phyloP scores from a whole-genome alignment of 2,329 filamentous ascomycete species.

The Aphanocladium album region DNA sequence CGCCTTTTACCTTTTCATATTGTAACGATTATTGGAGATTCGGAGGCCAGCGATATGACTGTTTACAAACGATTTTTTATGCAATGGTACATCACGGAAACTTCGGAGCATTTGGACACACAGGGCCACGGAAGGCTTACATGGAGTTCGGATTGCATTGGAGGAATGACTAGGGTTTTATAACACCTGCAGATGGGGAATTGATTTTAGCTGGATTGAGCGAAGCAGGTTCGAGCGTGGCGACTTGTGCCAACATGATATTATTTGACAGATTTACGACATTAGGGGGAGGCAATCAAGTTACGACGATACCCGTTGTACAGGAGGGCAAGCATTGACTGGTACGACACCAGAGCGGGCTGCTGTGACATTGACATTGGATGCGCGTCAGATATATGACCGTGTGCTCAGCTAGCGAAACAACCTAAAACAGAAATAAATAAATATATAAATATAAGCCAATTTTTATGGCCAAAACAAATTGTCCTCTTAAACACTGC shows the following conservation, averaged over 20 bases:
- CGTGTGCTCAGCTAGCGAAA: neutral
- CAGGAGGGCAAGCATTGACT: neutral
- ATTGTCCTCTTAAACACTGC: too few relatives aligned
- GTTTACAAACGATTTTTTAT: neutral
- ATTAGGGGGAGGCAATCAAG: neutral
- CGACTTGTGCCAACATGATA: constrained; percentile 6
- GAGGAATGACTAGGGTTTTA: neutral
- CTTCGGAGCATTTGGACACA: constrained; percentile 10
- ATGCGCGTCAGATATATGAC: neutral
- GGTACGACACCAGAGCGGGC: neutral
- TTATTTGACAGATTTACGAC: constrained; percentile 9
- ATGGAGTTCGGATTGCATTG: constrained; percentile 12
- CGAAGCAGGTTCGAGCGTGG: constrained; percentile 8
- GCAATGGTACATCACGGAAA: neutral
- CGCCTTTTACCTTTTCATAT: neutral
- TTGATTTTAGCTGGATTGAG: constrained; percentile 9
- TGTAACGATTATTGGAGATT: constrained; percentile 7
- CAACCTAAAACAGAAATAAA: neutral
- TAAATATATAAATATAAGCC: neutral
- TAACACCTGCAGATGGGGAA: neutral
- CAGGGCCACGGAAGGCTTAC: constrained; percentile 6
- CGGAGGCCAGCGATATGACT: constrained; percentile 7
- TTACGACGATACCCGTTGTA: constrained; percentile 11
- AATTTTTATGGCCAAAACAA: neutral
- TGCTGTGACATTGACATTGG: neutral